These are phyloP conservation scores for Suaeda aralocaspica DNA, from an alignment of 148 eudicot species.

Conservation along the genomic window DNA sequence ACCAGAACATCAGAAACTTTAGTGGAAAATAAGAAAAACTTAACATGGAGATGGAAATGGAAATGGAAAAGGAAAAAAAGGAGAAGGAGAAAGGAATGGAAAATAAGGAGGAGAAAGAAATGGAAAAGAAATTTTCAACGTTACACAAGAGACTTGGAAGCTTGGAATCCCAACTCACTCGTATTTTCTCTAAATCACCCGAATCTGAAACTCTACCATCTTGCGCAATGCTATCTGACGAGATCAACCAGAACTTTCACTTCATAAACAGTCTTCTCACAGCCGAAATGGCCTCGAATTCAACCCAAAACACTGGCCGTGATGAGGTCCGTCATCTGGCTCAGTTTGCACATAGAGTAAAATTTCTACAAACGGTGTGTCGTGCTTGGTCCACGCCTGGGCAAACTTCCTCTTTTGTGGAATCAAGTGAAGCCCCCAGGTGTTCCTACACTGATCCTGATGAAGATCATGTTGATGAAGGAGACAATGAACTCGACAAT, in stretches of 20 bases:
- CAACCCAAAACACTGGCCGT: no score
- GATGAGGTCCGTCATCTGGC: not conserved
- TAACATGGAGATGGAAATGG: not conserved
- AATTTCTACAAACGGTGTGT: not conserved
- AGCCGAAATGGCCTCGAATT: slow-evolving; percentile 8
- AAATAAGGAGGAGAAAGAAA: not conserved
- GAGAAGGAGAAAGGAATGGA: not conserved
- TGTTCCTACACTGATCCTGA: slow-evolving; percentile 5
- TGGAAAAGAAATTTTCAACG: not conserved
- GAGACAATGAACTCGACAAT: not conserved
- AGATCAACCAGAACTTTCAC: not conserved
- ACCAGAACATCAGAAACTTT: not conserved
- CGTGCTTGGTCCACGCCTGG: slow-evolving; percentile 12
- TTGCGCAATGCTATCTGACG: not conserved
- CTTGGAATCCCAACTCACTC: slow-evolving; percentile 16
- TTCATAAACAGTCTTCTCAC: slow-evolving; percentile 2
- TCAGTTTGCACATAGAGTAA: not conserved
- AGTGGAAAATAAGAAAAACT: not conserved
- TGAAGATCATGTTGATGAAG: slow-evolving; percentile 7
- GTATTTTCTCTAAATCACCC: not conserved
- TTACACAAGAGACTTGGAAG: not conserved
- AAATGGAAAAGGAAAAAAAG: no score
- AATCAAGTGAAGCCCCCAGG: not conserved
- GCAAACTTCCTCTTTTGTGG: not conserved
- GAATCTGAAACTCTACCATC: not conserved